These are phyloP conservation scores for Lasiodiplodia citricola DNA, from an alignment of 2,329 filamentous ascomycete species.

Conservation along the genomic window DNA sequence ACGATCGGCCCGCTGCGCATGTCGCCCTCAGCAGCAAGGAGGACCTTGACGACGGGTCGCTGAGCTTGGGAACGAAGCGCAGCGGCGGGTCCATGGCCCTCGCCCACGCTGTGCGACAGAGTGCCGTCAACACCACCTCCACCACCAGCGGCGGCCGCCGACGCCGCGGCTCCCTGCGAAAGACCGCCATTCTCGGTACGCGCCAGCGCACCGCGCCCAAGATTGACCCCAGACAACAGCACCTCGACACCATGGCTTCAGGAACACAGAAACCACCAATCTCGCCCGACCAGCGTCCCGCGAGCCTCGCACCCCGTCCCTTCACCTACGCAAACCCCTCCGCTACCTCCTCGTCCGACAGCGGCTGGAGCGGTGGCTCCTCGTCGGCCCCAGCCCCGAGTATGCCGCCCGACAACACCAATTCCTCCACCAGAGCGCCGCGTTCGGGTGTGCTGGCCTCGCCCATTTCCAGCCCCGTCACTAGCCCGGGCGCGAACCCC, in stretches of 20 bases:
- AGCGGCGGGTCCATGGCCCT: constrained; percentile 35
- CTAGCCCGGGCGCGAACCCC: constrained; percentile 59
- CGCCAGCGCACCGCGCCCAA: constrained; percentile 29
- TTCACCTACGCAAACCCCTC: constrained; percentile 47
- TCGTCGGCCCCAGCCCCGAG: constrained; percentile 28
- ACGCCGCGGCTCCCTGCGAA: constrained; percentile 83
- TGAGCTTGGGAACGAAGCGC: constrained; percentile 42
- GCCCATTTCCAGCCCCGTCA: constrained; percentile 41
- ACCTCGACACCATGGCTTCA: no score
- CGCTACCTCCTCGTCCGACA: constrained; percentile 42
- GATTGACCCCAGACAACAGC: constrained; percentile 23
- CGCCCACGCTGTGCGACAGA: constrained; percentile 55
- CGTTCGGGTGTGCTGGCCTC: constrained; percentile 39
- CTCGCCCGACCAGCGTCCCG: constrained; percentile 28
- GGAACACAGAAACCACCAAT: not conserved
- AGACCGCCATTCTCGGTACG: constrained; percentile 81
- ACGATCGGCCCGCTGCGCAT: constrained; percentile 31
- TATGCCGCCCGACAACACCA: constrained; percentile 27
- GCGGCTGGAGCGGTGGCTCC: constrained; percentile 31
- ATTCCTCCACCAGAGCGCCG: constrained; percentile 33
- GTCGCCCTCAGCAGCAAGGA: constrained; percentile 28
- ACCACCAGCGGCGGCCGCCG: constrained; percentile 60
- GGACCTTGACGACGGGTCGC: not conserved
- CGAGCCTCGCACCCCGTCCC: constrained; percentile 31
- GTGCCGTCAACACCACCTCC: constrained; percentile 31